phyloP scores from a whole-genome alignment of 192 early-diverging fungal genomes.

The Diversispora epigaea region DNA sequence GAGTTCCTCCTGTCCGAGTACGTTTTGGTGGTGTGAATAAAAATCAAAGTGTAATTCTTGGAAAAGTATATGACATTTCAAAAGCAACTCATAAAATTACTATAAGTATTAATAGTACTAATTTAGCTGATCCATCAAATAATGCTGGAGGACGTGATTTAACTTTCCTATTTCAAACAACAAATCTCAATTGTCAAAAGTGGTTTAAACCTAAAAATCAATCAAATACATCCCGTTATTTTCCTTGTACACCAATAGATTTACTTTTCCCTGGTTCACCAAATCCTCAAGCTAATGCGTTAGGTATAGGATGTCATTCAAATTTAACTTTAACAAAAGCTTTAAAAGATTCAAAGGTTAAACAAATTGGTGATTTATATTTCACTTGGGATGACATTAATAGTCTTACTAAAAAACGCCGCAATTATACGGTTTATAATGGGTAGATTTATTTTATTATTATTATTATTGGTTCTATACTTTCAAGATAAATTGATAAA shows the following conservation, averaged over 20 bases:
- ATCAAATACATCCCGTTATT: constrained; percentile 56
- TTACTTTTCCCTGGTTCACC: constrained; percentile 44
- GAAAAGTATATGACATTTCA: constrained; percentile 64
- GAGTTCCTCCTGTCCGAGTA: constrained; percentile 39
- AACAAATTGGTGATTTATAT: constrained; percentile 55
- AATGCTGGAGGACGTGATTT: constrained; percentile 66
- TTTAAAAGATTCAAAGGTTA: constrained; percentile 41
- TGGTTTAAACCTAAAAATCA: constrained; percentile 41
- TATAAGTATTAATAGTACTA: neutral
- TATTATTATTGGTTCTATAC: constrained; percentile 16
- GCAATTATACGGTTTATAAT: constrained; percentile 71
- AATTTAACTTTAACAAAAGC: constrained; percentile 41
- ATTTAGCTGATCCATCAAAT: neutral
- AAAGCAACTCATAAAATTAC: constrained; percentile 15
- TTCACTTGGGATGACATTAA: constrained; percentile 69
- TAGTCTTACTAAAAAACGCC: constrained; percentile 33
- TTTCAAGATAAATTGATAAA: neutral
- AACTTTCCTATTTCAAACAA: constrained; percentile 76
- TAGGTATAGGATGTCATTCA: constrained; percentile 61
- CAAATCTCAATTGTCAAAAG: constrained; percentile 66
- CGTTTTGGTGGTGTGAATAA: constrained; percentile 39
- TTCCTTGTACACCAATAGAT: constrained; percentile 65
- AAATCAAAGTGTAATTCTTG: constrained; percentile 58
- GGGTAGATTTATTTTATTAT: constrained; percentile 41
- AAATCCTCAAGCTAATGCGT: constrained; percentile 46